phyloP scores from a whole-genome alignment of 177 flowering plant genomes.

The Vitis hybrid region DNA sequence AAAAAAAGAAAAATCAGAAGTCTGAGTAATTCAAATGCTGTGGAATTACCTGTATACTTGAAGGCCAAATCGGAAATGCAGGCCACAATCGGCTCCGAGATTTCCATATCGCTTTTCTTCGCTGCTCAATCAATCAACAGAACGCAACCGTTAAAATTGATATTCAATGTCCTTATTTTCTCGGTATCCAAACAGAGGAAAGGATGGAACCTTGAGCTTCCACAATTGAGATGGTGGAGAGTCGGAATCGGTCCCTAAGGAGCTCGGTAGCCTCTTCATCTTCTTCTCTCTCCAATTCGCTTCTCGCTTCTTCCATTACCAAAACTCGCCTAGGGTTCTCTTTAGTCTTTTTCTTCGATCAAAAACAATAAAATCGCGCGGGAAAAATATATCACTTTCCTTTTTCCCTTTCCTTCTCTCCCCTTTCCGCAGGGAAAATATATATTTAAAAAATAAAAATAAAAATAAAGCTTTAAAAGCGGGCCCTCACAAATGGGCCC shows the following conservation, averaged over 20 bases:
- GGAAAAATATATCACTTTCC: not conserved
- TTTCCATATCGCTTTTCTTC: conserved; percentile 52
- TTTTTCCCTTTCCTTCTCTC: too few relatives aligned
- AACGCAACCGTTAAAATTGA: too few relatives aligned
- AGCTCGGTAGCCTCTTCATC: conserved; percentile 48
- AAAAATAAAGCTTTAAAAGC: too few relatives aligned
- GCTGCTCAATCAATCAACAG: conserved; percentile 34
- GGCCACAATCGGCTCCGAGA: conserved; percentile 48
- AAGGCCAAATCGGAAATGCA: conserved; percentile 60
- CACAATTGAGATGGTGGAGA: conserved; percentile 65
- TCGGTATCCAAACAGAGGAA: not conserved
- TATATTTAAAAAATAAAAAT: too few relatives aligned
- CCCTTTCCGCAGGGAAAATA: too few relatives aligned
- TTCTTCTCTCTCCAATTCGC: conserved; percentile 31
- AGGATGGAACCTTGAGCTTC: conserved; percentile 59
- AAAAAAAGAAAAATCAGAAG: not conserved
- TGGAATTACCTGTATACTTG: conserved; percentile 44
- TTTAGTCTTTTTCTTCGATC: not conserved
- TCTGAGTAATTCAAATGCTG: too few relatives aligned
- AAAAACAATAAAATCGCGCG: conserved; percentile 3
- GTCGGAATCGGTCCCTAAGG: conserved; percentile 65
- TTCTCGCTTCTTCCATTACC: conserved; percentile 13
- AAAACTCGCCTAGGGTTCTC: conserved; percentile 10
- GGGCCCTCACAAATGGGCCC: too few relatives aligned
- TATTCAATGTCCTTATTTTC: too few relatives aligned